Evolutionary conservation across 2,329 filamentous ascomycete genomes (phyloP), one percentile per base, ranked within the genome.

Genomic region (Fonsecaea nubica): DNA sequence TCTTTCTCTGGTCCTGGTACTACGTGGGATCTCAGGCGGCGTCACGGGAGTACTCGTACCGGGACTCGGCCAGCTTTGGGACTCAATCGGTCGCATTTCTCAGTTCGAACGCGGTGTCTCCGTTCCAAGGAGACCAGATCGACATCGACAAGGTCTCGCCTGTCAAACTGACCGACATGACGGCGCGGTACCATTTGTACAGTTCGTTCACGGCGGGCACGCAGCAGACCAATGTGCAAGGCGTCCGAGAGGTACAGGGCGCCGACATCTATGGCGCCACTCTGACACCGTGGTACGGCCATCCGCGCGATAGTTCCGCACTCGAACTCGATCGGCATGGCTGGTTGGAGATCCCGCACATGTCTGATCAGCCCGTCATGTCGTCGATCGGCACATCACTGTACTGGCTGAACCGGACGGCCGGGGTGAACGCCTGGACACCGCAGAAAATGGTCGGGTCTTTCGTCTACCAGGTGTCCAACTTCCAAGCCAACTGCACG

Each of bases 11-110:
- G 66, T 66, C 57, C n/a, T 69, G 58, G 32, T 66, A 66, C 42
- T 69, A 69, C 52, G 53, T 69, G 8, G 66, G 66, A n/a, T 59
- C 52, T n/a, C 66, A 69, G 53, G 66, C 66, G 10, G 42, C 33
- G 9, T 48, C 58, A 13, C n/a, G 53, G 10, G 64, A 69, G 42
- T 66, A 59, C 42, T 40, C 35, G 21, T 50, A 62, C 38, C 38
- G 45, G 18, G 21, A 48, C n/a, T 68, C 66, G 1, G 40, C 18
- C 15, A 55, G 55, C 25, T 48, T 58, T 21, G 32, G 60, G 21
- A 56, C 48, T 21, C 35, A 60, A 2, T 61, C 60, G n/a, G 65
- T 61, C 52, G 32, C 57, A 18, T 55, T 55, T 21, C 60, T 55
- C 38, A 32, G 18, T 32, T 50, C 57, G 15, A 15, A 67, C 9